Percentiles rank a stretch among this genome's conserved stretches.
phyloP scores from a whole-genome alignment of 2,329 filamentous ascomycete species.

The Shiraia bambusicola region DNA sequence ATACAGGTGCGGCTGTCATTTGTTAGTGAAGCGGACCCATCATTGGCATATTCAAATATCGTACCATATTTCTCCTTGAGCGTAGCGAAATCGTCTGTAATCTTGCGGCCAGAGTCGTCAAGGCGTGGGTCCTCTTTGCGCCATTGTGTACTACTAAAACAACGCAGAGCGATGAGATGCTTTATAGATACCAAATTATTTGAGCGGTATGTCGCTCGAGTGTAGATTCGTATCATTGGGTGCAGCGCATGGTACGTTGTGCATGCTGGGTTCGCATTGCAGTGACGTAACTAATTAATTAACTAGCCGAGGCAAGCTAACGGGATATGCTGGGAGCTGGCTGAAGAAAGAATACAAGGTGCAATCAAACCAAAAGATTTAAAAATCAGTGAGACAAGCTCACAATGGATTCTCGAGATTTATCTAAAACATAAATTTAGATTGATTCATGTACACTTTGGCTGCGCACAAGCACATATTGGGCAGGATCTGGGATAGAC shows the following conservation, averaged over 20 bases:
- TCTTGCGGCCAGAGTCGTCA: slow-evolving; percentile 53
- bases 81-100: slow-evolving; percentile 63
- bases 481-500: no score
- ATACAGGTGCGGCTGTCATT: slow-evolving; percentile 37
- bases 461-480: no score
- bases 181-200: slow-evolving; percentile 1
- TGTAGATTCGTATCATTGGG: slow-evolving; percentile 35
- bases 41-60: background rate
- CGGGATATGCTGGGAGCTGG: slow-evolving; percentile 1
- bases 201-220: slow-evolving; percentile 32
- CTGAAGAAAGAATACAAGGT: no score
- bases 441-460: no score
- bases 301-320: slow-evolving; percentile 4
- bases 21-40: slow-evolving; percentile 9
- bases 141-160: slow-evolving; percentile 26
- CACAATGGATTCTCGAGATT: background rate
- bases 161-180: slow-evolving; percentile 10
- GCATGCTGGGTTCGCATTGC: slow-evolving; percentile 9
- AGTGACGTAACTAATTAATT: slow-evolving; percentile 38
- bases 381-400: no score
- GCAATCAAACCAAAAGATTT: no score
- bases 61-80: slow-evolving; percentile 60
- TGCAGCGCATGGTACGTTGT: slow-evolving; percentile 19
- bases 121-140: slow-evolving; percentile 52
- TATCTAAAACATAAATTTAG: background rate